phyloP scores from a whole-genome alignment of 345 rosid genomes.

The Salix exigua region DNA sequence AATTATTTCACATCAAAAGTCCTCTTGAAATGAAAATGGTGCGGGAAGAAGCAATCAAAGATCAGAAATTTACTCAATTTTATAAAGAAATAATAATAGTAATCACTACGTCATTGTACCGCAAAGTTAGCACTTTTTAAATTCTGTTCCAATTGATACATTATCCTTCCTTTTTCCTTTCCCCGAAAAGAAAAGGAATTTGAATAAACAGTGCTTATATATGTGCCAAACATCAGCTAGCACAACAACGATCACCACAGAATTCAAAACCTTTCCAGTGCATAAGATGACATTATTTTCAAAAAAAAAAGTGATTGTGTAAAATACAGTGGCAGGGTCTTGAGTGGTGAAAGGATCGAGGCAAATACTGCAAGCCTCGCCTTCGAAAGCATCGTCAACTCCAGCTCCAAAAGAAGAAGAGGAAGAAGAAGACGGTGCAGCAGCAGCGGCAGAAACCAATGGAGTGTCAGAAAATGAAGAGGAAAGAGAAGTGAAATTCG shows the following conservation, averaged over 20 bases:
- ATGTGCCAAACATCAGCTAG: neutral
- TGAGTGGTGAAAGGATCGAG: constrained; percentile 66
- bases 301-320: neutral
- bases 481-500: constrained; percentile 26
- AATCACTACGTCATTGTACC: neutral
- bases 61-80: neutral
- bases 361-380: constrained; percentile 86
- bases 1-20: neutral
- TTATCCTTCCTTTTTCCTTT: neutral
- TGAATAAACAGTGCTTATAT: neutral
- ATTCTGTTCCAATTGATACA: neutral
- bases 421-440: constrained; percentile 6
- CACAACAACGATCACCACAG: neutral
- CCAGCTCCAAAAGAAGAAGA: constrained; percentile 21
- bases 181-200: neutral
- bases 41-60: neutral
- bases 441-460: neutral
- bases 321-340: constrained; percentile 62
- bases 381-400: constrained; percentile 50
- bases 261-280: neutral
- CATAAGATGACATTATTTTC: too few species aligned
- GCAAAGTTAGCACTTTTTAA: neutral
- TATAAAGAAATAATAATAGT: neutral
- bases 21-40: neutral
- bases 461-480: constrained; percentile 23